These are phyloP conservation scores for Vitis riparia DNA, from an alignment of 164 flowering plant genomes.

Conservation along the genomic window DNA sequence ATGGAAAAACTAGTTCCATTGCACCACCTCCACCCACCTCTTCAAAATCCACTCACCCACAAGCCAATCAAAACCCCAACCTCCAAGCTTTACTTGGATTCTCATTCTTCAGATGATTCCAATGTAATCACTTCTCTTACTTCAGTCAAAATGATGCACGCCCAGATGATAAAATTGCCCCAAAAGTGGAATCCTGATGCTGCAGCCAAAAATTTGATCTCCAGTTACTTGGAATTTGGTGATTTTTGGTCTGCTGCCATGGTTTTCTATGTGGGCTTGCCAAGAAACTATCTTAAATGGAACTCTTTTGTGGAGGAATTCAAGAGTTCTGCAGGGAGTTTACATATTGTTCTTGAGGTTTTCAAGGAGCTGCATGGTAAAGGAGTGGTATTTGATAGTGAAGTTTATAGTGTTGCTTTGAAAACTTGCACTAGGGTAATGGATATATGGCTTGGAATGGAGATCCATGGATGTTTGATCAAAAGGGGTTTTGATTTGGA, in stretches of 20 bases:
- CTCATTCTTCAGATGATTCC: slow-evolving; percentile 9
- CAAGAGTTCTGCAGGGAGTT: slow-evolving; percentile 29
- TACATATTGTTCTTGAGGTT: slow-evolving; percentile 39
- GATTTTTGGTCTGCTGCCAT: slow-evolving; percentile 48
- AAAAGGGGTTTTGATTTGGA: slow-evolving; percentile 58
- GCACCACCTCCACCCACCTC: slow-evolving; percentile 15
- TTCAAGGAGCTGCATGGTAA: slow-evolving; percentile 45
- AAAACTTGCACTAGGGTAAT: slow-evolving; percentile 34
- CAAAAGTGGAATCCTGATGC: slow-evolving; percentile 18
- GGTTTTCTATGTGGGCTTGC: slow-evolving; percentile 43
- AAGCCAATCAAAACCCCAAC: slow-evolving; percentile 13
- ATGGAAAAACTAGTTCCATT: slow-evolving; percentile 32
- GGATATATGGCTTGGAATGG: slow-evolving; percentile 47
- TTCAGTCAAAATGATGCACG: slow-evolving; percentile 45
- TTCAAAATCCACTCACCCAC: slow-evolving; percentile 16
- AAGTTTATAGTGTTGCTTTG: slow-evolving; percentile 27
- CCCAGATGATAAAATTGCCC: slow-evolving; percentile 51
- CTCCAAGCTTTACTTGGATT: not conserved
- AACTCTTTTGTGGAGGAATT: slow-evolving; percentile 42
- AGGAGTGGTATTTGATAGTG: slow-evolving; percentile 35
- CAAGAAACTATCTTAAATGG: slow-evolving; percentile 29
- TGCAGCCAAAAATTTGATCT: slow-evolving; percentile 28
- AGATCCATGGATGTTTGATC: slow-evolving; percentile 52
- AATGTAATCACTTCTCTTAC: slow-evolving; percentile 25
- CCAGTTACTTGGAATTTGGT: slow-evolving; percentile 40